Percentiles rank a stretch among this genome's conserved stretches.
Evolutionary conservation across 441 rosid species (phyloP).

Genomic region (Gossypium laxum): DNA sequence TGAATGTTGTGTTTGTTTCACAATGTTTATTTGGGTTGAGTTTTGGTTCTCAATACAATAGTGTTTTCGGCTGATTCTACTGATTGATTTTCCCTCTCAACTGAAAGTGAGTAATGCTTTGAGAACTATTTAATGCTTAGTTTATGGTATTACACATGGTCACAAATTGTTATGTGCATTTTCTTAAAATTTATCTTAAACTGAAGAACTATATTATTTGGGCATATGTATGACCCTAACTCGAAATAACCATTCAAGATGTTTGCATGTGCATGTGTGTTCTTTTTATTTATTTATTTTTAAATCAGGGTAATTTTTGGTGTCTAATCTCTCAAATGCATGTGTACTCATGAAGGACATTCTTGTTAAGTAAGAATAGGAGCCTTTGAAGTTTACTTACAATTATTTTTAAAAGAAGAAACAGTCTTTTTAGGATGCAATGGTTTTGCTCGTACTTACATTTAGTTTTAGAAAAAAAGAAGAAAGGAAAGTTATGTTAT

Average conservation of each 20-base stretch:
- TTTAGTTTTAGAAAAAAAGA: not conserved
- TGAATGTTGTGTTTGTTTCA: not conserved
- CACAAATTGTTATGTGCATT: not conserved
- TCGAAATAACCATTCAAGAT: not conserved
- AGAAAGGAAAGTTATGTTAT: not conserved
- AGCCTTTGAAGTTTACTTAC: not conserved
- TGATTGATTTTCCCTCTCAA: not conserved
- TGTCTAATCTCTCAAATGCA: not conserved
- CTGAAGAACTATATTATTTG: not conserved
- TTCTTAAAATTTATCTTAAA: not conserved
- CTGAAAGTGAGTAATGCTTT: not conserved
- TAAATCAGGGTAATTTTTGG: not conserved
- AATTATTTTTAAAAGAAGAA: not conserved
- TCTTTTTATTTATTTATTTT: not conserved
- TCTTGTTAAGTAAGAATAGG: not conserved
- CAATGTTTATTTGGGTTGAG: not conserved
- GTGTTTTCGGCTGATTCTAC: not conserved
- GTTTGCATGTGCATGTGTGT: not conserved
- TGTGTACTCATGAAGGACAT: not conserved
- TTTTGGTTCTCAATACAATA: not conserved
- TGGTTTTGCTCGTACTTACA: not conserved
- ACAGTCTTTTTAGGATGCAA: not conserved
- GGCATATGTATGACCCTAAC: not conserved
- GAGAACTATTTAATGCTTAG: not conserved
- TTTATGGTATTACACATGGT: not conserved